Evolutionary conservation across 495 filamentous ascomycete genomes (phyloP), one percentile per base, ranked within the genome.

Genomic region (Bryoglossum gracile): DNA sequence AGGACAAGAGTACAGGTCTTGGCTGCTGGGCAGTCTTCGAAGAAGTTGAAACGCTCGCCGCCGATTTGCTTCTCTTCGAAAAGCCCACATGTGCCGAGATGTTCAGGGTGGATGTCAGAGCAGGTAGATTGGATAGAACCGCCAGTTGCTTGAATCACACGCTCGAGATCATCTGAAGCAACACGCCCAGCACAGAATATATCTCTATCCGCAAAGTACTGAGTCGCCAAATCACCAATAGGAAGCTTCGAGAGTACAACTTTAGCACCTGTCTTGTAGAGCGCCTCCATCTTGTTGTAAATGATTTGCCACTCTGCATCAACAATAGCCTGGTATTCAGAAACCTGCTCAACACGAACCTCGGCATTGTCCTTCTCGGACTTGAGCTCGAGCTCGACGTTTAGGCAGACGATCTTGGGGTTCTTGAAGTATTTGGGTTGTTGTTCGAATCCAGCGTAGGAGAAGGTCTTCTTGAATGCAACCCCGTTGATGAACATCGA

Each of bases 251-350:
- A 94, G 40, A 98, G 79, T 21, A 98, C 88, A 50, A 98, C 89
- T 74, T 94, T 94, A 33, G 92, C 92, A 38, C 91, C 92, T 3
- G 91, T 95, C 63, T 89, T 83, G 76, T 88, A 77, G 41, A 91
- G 69, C 22, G 90, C 89, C 69, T 98, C 91, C 58, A 97, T 82
- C 76, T 98, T 98, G 76, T 96, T 89, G 80, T 81, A 95, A 65
- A 98, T 98, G 63, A 98, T 98, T 70, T 95, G 87, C 92, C 92
- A 98, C 68, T 98, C 92, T 33, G 92, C 92, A 64, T 98, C 92
- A 63, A 98, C 92, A 59, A 98, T 94, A 40, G 92, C 92, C 70
- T 98, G 92, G 73, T 98, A 98, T 71, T 98, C 92, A 23, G 91
- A 94, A 49, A 98, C 92, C 62, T 97, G 92, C 69, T 96, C 92